These are phyloP conservation scores for Eutrema salsugineum DNA, from an alignment of 441 rosid species.

Conservation along the genomic window DNA sequence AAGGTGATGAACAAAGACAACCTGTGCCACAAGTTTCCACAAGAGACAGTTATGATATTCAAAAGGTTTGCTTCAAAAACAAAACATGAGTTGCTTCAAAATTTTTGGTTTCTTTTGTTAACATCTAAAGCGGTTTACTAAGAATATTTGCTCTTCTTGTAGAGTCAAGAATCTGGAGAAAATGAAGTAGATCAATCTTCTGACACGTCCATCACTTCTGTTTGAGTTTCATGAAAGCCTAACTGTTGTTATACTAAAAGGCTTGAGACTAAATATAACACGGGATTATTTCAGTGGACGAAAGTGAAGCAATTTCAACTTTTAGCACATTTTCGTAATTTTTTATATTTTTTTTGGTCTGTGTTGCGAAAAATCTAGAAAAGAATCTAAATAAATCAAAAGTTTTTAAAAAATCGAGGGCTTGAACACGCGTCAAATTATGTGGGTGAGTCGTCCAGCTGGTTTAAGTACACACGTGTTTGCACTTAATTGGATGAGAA, in stretches of 20 bases:
- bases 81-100: not conserved
- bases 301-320: conserved; percentile 21
- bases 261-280: too few relatives aligned
- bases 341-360: not conserved
- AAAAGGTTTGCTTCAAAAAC: conserved; percentile 15
- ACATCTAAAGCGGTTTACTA: not conserved
- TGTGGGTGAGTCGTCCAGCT: conserved; percentile 34
- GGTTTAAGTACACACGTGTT: conserved; percentile 44
- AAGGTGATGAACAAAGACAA: conserved; percentile 25
- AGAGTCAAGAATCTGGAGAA: conserved; percentile 27
- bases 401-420: conserved; percentile 9
- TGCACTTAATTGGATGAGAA: conserved; percentile 15
- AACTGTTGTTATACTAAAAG: not conserved
- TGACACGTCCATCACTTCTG: conserved; percentile 23
- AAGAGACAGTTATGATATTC: conserved; percentile 17
- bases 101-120: not conserved
- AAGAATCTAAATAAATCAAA: not conserved
- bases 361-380: not conserved
- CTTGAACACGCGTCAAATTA: conserved; percentile 31
- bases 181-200: conserved; percentile 15
- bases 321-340: not conserved
- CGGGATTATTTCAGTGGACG: conserved; percentile 4
- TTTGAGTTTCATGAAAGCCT: conserved; percentile 3
- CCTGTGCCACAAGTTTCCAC: conserved; percentile 22
- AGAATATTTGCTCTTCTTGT: not conserved